Evolutionary conservation across 2,329 filamentous ascomycete species (phyloP), one percentile per base, ranked within the genome.

Genomic region (Aspergillus sp.): DNA sequence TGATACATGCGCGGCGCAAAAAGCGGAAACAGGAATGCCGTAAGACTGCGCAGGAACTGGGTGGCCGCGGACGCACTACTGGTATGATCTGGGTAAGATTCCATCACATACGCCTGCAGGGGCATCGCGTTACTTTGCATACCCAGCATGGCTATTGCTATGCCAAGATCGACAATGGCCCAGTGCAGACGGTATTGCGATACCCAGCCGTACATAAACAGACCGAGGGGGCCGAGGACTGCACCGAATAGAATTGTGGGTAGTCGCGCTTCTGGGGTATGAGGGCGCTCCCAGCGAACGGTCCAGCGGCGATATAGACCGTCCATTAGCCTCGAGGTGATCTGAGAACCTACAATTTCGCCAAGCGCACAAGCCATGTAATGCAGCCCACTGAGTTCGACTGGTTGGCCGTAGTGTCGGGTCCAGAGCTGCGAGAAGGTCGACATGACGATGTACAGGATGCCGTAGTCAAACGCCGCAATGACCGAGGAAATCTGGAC

Each of bases 291-390:
- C 33, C 66, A 62, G 17, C 60, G 65, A 11, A 62, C 62, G 50
- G 69, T 70, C 27, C 73, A 62, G 40, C 64, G 61, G 9, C 65
- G 61, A 64, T 74, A 81, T 4, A 77, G 60, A 9, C 58, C 62
- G 56, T 83, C 81, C 68, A 80, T 78, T 0, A 80, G 27, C 0
- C 70, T 68, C 0, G 76, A 79, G 8, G 76, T 75, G 1, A 82
- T 39, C 57, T 82, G 78, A 0, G 78, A 75, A 3, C 80, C 84
- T 0, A 81, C 69, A 33, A 86, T 76, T 70, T 87, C 86, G 2
- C 86, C 87, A 0, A 86, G 49, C 1, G 81, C 83, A 54, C 82
- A 77, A 19, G 85, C 81, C 23, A 87, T 79, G 71, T 86, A 87
- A 68, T 87, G 84, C 3, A 87, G 69, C 1, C 83, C 83, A 14